Conservation (phyloP, 805 yeast genomes). For the Yamadazyma scolyti region DNA sequence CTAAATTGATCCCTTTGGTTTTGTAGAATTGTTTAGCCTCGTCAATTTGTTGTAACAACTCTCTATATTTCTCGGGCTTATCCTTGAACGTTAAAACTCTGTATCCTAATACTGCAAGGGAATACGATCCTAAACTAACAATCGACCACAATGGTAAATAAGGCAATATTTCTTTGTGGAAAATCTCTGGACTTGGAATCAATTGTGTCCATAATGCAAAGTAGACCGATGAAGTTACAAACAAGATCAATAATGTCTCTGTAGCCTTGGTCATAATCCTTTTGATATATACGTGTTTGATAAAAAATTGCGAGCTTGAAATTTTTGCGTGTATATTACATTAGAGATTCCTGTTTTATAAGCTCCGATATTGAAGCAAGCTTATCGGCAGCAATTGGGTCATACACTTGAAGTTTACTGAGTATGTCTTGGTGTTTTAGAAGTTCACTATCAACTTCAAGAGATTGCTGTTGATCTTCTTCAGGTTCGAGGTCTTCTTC, state of each 20-base stretch:
- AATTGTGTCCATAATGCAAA: constrained; percentile 48
- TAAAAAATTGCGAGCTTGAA: not conserved
- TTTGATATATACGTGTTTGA: not conserved
- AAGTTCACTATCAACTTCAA: constrained; percentile 12
- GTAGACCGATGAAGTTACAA: constrained; percentile 50
- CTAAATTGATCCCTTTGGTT: constrained; percentile 53
- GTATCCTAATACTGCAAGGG: constrained; percentile 64
- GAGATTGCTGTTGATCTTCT: constrained; percentile 16
- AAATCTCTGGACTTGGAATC: constrained; percentile 48
- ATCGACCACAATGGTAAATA: constrained; percentile 69
- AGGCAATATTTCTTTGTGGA: constrained; percentile 56
- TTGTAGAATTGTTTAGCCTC: constrained; percentile 61
- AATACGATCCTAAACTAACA: constrained; percentile 65
- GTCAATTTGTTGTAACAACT: constrained; percentile 53
- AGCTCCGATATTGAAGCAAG: constrained; percentile 31
- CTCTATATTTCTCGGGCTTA: constrained; percentile 63
- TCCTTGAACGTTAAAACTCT: constrained; percentile 68
- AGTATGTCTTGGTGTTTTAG: constrained; percentile 15
- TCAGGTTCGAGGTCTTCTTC: constrained; percentile 14
- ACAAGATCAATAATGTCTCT: constrained; percentile 48
- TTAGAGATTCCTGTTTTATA: constrained; percentile 30
- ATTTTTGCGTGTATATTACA: constrained; percentile 7
- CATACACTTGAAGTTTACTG: constrained; percentile 4
- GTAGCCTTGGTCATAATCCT: constrained; percentile 77
- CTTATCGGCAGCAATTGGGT: constrained; percentile 24